Conservation (phyloP, 164 flowering plant genomes). For the Macadamia integrifolia region DNA sequence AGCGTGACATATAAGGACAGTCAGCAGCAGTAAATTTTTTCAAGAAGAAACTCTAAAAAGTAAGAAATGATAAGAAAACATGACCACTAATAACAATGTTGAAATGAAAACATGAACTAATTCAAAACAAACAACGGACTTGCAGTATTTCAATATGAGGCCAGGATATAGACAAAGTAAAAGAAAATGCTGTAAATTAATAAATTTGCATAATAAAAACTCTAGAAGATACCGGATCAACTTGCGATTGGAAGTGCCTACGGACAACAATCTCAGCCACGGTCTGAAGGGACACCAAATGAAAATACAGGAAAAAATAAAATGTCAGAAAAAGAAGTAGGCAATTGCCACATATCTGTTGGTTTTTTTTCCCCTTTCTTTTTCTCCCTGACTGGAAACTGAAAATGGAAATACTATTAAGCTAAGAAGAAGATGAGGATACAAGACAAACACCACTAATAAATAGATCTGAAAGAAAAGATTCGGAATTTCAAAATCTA, state of each 20-base stretch:
- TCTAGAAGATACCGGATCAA: conserved; percentile 52
- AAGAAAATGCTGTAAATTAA: neutral
- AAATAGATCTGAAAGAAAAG: too few species aligned
- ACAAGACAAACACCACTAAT: too few species aligned
- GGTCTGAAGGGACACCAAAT: conserved; percentile 48
- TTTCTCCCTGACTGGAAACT: too few species aligned
- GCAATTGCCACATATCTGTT: neutral
- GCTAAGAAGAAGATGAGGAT: too few species aligned
- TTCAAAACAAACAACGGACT: neutral
- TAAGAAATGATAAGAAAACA: too few species aligned
- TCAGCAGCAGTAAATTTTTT: too few species aligned
- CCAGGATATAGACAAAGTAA: neutral
- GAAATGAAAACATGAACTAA: too few species aligned
- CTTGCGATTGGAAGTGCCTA: conserved; percentile 11
- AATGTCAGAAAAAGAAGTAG: neutral
- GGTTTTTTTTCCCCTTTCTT: too few species aligned
- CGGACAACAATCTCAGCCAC: conserved; percentile 56
- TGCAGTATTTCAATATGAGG: neutral
- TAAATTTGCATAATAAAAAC: neutral
- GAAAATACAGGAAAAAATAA: conserved; percentile 1
- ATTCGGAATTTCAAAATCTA: too few species aligned
- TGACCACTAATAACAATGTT: too few species aligned
- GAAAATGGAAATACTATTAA: neutral
- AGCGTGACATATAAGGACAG: too few species aligned
- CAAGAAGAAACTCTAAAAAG: too few species aligned